Percentiles rank a stretch among this genome's conserved stretches.
phyloP scores from a whole-genome alignment of 495 filamentous ascomycete species.

The Poronia punctata region DNA sequence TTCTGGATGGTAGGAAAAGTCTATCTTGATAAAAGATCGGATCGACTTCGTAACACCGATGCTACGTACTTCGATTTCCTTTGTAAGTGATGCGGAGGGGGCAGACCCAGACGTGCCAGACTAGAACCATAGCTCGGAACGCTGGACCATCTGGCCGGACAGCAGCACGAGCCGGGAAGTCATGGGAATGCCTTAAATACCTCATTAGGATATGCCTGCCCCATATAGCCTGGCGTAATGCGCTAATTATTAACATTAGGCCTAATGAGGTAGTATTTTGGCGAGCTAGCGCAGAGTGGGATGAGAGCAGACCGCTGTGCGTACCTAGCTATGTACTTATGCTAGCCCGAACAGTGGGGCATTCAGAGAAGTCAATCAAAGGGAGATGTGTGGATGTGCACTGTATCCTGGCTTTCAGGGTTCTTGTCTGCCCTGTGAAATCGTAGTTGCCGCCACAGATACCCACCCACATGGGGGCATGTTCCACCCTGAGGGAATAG shows the following conservation, averaged over 20 bases:
- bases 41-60: too few species aligned
- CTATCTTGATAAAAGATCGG: too few species aligned
- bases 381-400: neutral
- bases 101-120: neutral
- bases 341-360: constrained; percentile 15
- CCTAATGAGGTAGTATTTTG: constrained; percentile 3
- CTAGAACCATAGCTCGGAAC: constrained; percentile 17
- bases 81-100: constrained; percentile 2
- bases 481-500: constrained; percentile 5
- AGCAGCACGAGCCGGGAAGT: constrained; percentile 15
- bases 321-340: constrained; percentile 1
- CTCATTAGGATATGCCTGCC: constrained; percentile 23
- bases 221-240: constrained; percentile 6
- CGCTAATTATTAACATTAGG: constrained; percentile 12
- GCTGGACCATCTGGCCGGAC: constrained; percentile 25
- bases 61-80: too few species aligned
- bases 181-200: constrained; percentile 17
- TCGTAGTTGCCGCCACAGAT: constrained; percentile 5
- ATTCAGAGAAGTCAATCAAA: constrained; percentile 15
- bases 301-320: constrained; percentile 9
- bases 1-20: too few species aligned
- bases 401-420: constrained; percentile 3
- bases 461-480: constrained; percentile 4
- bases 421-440: constrained; percentile 5
- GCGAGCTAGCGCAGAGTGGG: constrained; percentile 1